Conservation (phyloP, 2,329 filamentous ascomycete species). For the Escovopsis weberi region DNA sequence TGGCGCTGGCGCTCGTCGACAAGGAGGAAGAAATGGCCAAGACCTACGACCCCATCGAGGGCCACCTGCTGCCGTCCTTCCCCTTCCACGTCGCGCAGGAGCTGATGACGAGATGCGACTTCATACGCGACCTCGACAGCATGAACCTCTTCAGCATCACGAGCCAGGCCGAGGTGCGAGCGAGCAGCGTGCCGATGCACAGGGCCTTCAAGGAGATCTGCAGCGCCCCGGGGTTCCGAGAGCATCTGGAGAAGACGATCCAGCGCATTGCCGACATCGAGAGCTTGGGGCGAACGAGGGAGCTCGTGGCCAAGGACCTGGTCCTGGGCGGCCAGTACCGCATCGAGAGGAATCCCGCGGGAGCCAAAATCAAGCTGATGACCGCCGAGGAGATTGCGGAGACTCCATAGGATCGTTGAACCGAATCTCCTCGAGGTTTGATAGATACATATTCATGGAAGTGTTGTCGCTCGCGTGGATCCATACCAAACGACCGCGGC, state of each 20-base stretch:
- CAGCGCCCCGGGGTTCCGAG: conserved; percentile 57
- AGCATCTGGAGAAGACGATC: conserved; percentile 69
- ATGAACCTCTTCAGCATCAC: conserved; percentile 94
- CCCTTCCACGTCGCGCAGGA: conserved; percentile 72
- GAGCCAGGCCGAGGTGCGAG: conserved; percentile 69
- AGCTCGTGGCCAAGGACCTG: conserved; percentile 89
- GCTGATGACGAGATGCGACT: conserved; percentile 92
- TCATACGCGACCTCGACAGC: conserved; percentile 83
- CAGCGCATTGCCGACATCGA: conserved; percentile 87
- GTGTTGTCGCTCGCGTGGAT: too few species aligned
- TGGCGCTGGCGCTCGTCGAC: conserved; percentile 84
- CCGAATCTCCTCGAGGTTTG: too few species aligned
- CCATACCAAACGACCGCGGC: too few species aligned
- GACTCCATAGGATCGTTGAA: too few species aligned
- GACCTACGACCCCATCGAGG: conserved; percentile 49
- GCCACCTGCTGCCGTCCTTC: conserved; percentile 67
- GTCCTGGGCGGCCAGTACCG: conserved; percentile 73
- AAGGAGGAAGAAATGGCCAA: conserved; percentile 52
- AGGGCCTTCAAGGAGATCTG: conserved; percentile 81
- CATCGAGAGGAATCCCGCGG: conserved; percentile 30
- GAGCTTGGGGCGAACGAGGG: conserved; percentile 80
- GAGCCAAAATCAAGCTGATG: conserved; percentile 28
- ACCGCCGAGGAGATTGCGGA: conserved; percentile 22
- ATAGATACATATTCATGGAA: too few species aligned
- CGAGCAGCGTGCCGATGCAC: conserved; percentile 93